A percentile compares a stretch with the other conserved stretches of the same genome.
Conservation (phyloP, 768 basidiomycete genomes). For the Punctularia strigosozonata region DNA sequence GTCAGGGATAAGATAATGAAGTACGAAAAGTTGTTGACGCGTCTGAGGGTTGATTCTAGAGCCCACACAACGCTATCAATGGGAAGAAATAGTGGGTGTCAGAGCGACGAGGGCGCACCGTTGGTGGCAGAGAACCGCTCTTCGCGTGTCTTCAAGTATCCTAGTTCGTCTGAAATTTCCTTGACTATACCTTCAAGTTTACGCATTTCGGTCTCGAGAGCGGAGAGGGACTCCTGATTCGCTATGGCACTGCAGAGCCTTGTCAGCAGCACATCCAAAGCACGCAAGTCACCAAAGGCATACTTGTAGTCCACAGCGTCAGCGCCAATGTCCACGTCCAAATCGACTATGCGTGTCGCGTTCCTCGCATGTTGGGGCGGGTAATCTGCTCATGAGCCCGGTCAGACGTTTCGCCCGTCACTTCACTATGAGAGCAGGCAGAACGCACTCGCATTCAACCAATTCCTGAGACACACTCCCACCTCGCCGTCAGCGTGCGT, state of each 20-base stretch:
- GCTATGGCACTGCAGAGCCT: constrained; percentile 71
- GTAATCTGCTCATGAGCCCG: constrained; percentile 24
- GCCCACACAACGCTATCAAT: background rate
- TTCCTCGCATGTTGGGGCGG: constrained; percentile 33
- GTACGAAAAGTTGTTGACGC: constrained; percentile 90
- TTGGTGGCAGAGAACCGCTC: constrained; percentile 83
- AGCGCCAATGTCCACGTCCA: constrained; percentile 96
- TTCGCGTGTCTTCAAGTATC: constrained; percentile 85
- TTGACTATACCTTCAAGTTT: constrained; percentile 92
- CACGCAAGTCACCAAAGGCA: constrained; percentile 16
- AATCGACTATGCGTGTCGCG: constrained; percentile 64
- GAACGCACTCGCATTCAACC: constrained; percentile 56
- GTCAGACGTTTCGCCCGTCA: constrained; percentile 1
- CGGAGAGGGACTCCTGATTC: constrained; percentile 92
- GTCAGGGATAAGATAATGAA: constrained; percentile 74
- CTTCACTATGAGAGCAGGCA: background rate
- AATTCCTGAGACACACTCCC: constrained; percentile 90
- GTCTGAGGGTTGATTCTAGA: constrained; percentile 79
- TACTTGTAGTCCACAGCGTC: constrained; percentile 99
- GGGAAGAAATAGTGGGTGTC: background rate
- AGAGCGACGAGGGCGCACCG: constrained; percentile 27
- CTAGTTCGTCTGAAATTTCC: constrained; percentile 89
- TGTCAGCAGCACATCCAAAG: background rate
- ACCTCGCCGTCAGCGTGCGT: constrained; percentile 90
- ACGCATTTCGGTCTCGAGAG: constrained; percentile 95